These are phyloP conservation scores for Phyllosticta citribraziliensis DNA, from an alignment of 2,329 filamentous ascomycete genomes.

Conservation along the genomic window DNA sequence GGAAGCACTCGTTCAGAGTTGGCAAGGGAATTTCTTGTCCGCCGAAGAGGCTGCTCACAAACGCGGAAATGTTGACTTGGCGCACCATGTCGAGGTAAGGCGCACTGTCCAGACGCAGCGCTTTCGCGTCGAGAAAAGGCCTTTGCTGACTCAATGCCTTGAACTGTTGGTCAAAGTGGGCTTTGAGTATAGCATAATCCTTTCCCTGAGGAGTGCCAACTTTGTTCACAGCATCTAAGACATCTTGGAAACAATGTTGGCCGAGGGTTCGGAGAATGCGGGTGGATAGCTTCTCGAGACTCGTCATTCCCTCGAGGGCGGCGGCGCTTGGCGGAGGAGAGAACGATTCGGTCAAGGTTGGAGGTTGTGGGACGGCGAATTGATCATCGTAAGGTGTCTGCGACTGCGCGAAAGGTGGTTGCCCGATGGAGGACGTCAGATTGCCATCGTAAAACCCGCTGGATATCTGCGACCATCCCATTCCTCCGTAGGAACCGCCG, in stretches of 20 bases:
- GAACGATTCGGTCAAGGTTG: slow-evolving; percentile 7
- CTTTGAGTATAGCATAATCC: slow-evolving; percentile 52
- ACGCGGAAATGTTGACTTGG: slow-evolving; percentile 56
- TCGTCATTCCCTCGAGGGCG: slow-evolving; percentile 1
- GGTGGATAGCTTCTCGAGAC: slow-evolving; percentile 35
- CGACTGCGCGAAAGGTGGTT: slow-evolving; percentile 2
- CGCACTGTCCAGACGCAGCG: slow-evolving; percentile 45
- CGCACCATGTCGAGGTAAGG: slow-evolving; percentile 31
- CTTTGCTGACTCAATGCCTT: slow-evolving; percentile 50
- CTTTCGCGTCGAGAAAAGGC: slow-evolving; percentile 46
- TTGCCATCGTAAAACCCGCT: slow-evolving; percentile 4
- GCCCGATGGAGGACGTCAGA: slow-evolving; percentile 1
- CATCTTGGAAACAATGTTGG: slow-evolving; percentile 47
- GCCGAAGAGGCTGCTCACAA: slow-evolving; percentile 54
- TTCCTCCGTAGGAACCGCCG: neutral
- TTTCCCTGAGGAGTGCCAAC: slow-evolving; percentile 48
- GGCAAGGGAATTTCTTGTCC: slow-evolving; percentile 55
- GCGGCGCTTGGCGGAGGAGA: neutral
- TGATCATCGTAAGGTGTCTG: slow-evolving; percentile 2
- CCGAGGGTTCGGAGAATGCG: slow-evolving; percentile 50
- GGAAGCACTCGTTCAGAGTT: slow-evolving; percentile 53
- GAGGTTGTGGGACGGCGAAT: slow-evolving; percentile 3
- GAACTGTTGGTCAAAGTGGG: slow-evolving; percentile 49
- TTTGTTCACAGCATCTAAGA: slow-evolving; percentile 47
- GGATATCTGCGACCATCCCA: slow-evolving; percentile 4